Percentiles rank a stretch among this genome's conserved stretches.
Conservation (phyloP, 208 protist genomes). For the Trypanosoma theileri region DNA sequence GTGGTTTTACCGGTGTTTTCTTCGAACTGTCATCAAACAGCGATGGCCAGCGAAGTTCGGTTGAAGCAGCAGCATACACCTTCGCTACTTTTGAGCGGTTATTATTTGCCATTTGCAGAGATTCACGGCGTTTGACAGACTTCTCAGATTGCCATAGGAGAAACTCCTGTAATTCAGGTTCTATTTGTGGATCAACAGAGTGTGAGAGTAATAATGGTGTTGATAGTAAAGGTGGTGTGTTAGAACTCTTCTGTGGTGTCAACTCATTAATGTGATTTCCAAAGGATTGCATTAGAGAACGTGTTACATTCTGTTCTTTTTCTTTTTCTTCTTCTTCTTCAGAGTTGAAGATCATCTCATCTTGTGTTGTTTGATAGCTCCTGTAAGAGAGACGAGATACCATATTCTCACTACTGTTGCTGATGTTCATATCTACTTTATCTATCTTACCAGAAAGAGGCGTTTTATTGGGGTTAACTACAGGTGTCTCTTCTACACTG, state of each 20-base stretch:
- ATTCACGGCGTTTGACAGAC: neutral
- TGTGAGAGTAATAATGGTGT: neutral
- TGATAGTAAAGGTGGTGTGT: neutral
- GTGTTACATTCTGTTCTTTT: slow-evolving; percentile 3
- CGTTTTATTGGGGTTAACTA: too few species aligned
- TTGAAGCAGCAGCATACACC: slow-evolving; percentile 11
- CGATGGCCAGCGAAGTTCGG: neutral
- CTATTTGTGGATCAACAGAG: neutral
- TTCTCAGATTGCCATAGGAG: slow-evolving; percentile 17
- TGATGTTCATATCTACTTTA: too few species aligned
- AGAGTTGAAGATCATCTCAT: neutral
- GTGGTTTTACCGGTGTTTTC: neutral
- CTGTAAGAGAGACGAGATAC: too few species aligned
- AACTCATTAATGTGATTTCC: slow-evolving; percentile 7
- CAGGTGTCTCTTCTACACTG: too few species aligned
- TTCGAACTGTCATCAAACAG: neutral
- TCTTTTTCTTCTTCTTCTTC: slow-evolving; percentile 11
- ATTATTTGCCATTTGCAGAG: neutral
- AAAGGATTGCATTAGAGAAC: slow-evolving; percentile 12
- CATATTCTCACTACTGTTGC: too few species aligned
- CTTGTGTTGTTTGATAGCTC: neutral
- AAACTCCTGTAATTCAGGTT: slow-evolving; percentile 23
- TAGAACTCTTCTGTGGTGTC: too few species aligned
- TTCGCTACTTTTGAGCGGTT: slow-evolving; percentile 6
- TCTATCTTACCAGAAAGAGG: too few species aligned